Evolutionary conservation across 2,329 filamentous ascomycete genomes (phyloP).

Genomic region (Achaetomium macrosporum): DNA sequence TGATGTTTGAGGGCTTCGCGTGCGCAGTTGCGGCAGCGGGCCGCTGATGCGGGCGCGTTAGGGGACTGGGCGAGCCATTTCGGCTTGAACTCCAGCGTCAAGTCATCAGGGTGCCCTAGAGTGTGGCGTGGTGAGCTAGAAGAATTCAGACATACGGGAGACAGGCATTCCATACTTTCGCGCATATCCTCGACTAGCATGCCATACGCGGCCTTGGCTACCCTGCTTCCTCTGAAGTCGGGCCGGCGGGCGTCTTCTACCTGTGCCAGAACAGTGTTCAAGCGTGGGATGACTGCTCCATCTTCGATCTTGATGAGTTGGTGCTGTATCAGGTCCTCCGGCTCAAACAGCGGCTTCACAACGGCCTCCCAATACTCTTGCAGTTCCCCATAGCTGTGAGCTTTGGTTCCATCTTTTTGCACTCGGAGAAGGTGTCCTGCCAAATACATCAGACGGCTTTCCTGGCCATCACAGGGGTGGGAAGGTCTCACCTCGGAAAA

Average conservation of each 20-base stretch:
- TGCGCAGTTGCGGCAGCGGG: constrained; percentile 71
- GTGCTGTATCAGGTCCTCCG: constrained; percentile 49
- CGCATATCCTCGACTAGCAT: constrained; percentile 73
- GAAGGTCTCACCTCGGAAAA: constrained; percentile 8
- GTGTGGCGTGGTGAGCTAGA: background rate
- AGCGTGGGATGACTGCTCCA: constrained; percentile 34
- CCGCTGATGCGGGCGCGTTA: constrained; percentile 56
- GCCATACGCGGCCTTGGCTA: constrained; percentile 54
- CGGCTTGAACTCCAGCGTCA: constrained; percentile 69
- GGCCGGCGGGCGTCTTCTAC: constrained; percentile 29
- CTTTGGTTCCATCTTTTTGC: constrained; percentile 49
- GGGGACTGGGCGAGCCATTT: constrained; percentile 79
- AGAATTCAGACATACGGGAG: background rate
- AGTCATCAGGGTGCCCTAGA: constrained; percentile 25
- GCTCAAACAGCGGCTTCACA: constrained; percentile 50
- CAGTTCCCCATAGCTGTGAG: constrained; percentile 38
- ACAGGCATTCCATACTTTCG: constrained; percentile 27
- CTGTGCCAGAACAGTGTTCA: constrained; percentile 53
- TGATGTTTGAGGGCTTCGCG: constrained; percentile 33
- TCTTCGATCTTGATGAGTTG: constrained; percentile 44
- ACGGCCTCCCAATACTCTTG: constrained; percentile 45
- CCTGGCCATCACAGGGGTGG: background rate
- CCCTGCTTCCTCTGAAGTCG: constrained; percentile 43
- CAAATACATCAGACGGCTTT: background rate
- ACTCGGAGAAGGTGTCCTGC: constrained; percentile 54